Percentiles rank a stretch among this genome's conserved stretches.
Conservation (phyloP, 2,329 filamentous ascomycete genomes). For the Leptographium procerum region DNA sequence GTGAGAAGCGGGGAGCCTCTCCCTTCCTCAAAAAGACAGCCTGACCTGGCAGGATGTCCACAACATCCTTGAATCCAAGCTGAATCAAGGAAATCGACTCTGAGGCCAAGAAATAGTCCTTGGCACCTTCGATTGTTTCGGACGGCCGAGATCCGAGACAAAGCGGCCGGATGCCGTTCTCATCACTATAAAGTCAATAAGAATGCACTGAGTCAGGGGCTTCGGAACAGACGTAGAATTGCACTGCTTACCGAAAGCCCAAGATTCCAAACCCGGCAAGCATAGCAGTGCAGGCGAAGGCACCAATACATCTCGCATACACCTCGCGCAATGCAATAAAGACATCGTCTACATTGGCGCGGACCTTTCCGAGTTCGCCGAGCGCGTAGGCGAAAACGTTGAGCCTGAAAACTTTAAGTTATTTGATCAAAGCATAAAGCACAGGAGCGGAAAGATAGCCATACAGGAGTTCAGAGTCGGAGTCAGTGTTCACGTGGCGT, state of each 20-base stretch:
- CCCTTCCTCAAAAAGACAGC: slow-evolving; percentile 56
- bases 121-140: slow-evolving; percentile 46
- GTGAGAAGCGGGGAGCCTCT: slow-evolving; percentile 58
- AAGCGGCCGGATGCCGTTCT: slow-evolving; percentile 73
- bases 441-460: neutral
- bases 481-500: slow-evolving; percentile 82
- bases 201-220: neutral
- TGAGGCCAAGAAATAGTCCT: slow-evolving; percentile 83
- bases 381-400: slow-evolving; percentile 81
- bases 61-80: slow-evolving; percentile 65
- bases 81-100: slow-evolving; percentile 77
- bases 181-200: slow-evolving; percentile 37
- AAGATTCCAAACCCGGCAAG: slow-evolving; percentile 72
- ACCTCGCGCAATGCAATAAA: slow-evolving; percentile 62
- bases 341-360: slow-evolving; percentile 71
- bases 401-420: slow-evolving; percentile 56
- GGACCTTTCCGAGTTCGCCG: slow-evolving; percentile 73
- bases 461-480: slow-evolving; percentile 68
- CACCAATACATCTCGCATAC: slow-evolving; percentile 65
- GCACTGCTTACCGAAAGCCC: slow-evolving; percentile 38
- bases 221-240: slow-evolving; percentile 45
- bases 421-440: neutral
- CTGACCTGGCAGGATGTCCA: slow-evolving; percentile 71
- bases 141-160: slow-evolving; percentile 66
- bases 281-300: slow-evolving; percentile 77